Evolutionary conservation across 331 rosid species (phyloP).

Genomic region (Pyracantha coccinea): DNA sequence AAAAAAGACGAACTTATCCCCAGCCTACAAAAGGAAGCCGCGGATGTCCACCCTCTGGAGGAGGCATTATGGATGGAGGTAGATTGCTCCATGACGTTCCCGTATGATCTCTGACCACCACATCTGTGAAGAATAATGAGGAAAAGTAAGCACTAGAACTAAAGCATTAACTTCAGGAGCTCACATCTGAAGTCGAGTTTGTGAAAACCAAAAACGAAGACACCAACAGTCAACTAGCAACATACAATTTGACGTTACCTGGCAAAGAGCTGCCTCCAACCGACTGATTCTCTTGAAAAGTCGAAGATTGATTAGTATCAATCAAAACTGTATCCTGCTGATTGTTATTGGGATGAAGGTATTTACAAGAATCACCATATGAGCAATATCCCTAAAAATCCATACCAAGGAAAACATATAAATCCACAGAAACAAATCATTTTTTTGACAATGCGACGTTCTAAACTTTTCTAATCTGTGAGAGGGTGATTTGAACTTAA

Average conservation of each 20-base stretch:
- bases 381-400: constrained; percentile 31
- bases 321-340: constrained; percentile 22
- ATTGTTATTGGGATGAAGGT: constrained; percentile 37
- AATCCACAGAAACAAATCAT: neutral
- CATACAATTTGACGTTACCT: constrained; percentile 17
- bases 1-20: constrained; percentile 33
- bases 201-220: neutral
- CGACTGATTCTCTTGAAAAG: constrained; percentile 19
- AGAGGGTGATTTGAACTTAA: neutral
- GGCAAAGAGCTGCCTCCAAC: constrained; percentile 17
- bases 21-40: constrained; percentile 55
- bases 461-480: neutral
- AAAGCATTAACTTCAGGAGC: neutral
- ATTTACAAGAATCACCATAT: constrained; percentile 46
- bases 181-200: neutral
- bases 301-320: constrained; percentile 18
- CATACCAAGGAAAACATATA: neutral
- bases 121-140: constrained; percentile 28
- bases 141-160: neutral
- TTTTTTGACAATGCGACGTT: neutral
- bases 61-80: constrained; percentile 75
- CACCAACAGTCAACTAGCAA: neutral
- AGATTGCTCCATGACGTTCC: constrained; percentile 52
- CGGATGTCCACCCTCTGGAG: constrained; percentile 62
- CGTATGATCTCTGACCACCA: constrained; percentile 29